Base-by-base conservation (phyloP, 192 early-diverging fungal genomes). In the Umbelopsis vinacea region DNA sequence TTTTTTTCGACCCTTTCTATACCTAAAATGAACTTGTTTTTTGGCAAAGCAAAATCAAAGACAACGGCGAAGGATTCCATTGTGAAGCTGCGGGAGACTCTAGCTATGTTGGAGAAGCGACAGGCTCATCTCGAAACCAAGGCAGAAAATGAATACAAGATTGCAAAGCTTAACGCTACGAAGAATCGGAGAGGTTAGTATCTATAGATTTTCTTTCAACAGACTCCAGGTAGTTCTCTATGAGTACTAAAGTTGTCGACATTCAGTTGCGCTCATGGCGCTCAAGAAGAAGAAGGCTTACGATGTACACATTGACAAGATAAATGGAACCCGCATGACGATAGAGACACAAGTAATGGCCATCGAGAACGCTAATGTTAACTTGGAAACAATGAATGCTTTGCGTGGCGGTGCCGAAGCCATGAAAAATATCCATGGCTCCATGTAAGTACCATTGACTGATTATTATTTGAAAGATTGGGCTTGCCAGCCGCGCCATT, bases 301-400 rank as follows among this genome's bases (percentile, higher is more conserved):
- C 68, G 93, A 97, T 74, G 82, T 73, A 46, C 92, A 96, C 68
- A 88, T 97, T 68, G 92, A 94, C 55, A 95, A 96, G 79, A 90
- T 98, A 71, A 89, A 86, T 63, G 95, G 94, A 8, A 88, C 94
- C 19, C 86, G 93, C 29, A 86, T 97, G 89, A 96, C 95, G 47
- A 89, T 99, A 52, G 97, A 99, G 71, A 89, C 91, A 15, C 97
- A 98, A 80, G 91, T 92, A 33, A 94, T 96, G 92, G 90, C 95
- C 6, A 97, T 99, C 68, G 97, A 99, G 76, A 93, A 88, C 63
- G 95, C 96, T 52, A 98, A 97, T 77, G 90, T 98, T 60, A 98
- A 99, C 79, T 72, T 96, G 48, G 95, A 97, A 75, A 93, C 93
- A 0, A 95, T 99, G 90, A 91, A 94, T 74, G 95, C 96, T 9